These are phyloP conservation scores for Coccomyxa sp. DNA, from an alignment of 139 green algal species.

Conservation along the genomic window DNA sequence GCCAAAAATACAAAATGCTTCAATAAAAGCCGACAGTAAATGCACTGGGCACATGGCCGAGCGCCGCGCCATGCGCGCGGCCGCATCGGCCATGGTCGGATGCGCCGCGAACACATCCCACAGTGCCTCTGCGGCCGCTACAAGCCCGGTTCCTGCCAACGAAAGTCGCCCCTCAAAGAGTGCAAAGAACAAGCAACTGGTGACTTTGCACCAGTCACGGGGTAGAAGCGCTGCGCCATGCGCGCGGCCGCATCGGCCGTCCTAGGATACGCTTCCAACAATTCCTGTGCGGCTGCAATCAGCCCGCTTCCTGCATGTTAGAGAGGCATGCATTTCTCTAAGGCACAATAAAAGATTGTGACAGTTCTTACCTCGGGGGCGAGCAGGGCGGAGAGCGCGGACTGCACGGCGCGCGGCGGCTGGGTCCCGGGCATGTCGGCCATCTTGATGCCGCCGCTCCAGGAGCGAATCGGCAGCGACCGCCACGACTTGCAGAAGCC, in stretches of 20 bases:
- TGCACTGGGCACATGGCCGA: not conserved
- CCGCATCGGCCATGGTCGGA: conserved; percentile 8
- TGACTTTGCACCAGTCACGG: too few relatives aligned
- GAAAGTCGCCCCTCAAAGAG: too few relatives aligned
- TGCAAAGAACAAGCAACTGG: not conserved
- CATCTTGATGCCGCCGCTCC: conserved; percentile 21
- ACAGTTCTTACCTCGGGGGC: conserved; percentile 1
- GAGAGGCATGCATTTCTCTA: too few relatives aligned
- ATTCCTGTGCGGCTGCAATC: too few relatives aligned
- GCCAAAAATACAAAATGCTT: too few relatives aligned
- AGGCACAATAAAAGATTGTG: not conserved
- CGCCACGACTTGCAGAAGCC: conserved; percentile 26
- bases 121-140: conserved; percentile 5
- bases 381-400: conserved; percentile 19
- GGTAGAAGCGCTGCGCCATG: too few relatives aligned
- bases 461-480: conserved; percentile 17
- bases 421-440: conserved; percentile 14
- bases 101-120: conserved; percentile 7
- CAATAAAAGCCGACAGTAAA: too few relatives aligned
- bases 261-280: not conserved
- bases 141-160: conserved; percentile 2
- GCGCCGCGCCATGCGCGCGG: conserved; percentile 16
- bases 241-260: conserved; percentile 17
- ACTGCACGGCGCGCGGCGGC: conserved; percentile 9
- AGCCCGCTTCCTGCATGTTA: too few relatives aligned